These are phyloP conservation scores for Serendipita sp. DNA, from an alignment of 768 basidiomycete species.

Conservation along the genomic window DNA sequence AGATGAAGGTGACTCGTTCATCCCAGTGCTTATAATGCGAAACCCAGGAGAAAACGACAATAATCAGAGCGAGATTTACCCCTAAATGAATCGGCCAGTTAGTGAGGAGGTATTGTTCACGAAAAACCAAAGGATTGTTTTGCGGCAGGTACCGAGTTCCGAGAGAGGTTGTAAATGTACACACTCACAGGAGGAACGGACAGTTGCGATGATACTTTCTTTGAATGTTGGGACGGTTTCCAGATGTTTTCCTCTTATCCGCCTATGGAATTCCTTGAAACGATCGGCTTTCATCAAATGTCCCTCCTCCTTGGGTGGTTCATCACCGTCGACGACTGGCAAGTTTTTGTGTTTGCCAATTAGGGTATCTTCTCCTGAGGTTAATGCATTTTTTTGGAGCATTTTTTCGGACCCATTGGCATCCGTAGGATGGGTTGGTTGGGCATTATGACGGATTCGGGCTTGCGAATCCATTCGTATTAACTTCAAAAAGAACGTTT, in stretches of 20 bases:
- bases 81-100: background rate
- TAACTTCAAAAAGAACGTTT: background rate
- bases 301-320: background rate
- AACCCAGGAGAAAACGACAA: slow-evolving; percentile 1
- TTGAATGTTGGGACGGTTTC: background rate
- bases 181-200: background rate
- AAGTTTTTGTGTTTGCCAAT: background rate
- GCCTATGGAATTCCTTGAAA: background rate
- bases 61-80: background rate
- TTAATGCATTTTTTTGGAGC: background rate
- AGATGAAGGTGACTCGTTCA: background rate
- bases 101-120: no score
- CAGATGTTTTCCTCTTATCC: background rate
- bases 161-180: background rate
- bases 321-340: background rate
- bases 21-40: background rate
- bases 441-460: background rate
- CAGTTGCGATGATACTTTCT: background rate
- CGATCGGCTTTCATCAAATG: background rate
- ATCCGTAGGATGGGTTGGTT: no score
- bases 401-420: no score
- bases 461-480: background rate
- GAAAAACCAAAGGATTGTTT: background rate
- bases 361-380: background rate
- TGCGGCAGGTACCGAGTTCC: background rate